A percentile compares a stretch with the other conserved stretches of the same genome.
Evolutionary conservation across 768 basidiomycete genomes (phyloP).

Genomic region (Tulasnella sp.): DNA sequence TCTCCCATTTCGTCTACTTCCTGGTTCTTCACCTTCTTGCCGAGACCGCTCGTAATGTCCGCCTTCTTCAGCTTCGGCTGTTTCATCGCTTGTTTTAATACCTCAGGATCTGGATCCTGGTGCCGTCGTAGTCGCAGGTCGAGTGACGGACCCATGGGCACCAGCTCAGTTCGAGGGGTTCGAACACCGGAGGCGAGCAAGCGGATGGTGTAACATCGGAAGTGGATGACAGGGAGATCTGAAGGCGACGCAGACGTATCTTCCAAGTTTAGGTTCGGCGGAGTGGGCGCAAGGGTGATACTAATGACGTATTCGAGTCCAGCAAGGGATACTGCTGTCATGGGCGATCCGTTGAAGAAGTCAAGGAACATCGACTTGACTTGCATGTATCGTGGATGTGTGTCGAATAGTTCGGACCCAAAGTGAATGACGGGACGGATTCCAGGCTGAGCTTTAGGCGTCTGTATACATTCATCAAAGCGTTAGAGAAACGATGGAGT

Average conservation of each 20-base stretch:
- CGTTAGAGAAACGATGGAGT: neutral
- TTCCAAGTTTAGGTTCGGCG: conserved; percentile 38
- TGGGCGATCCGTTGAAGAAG: conserved; percentile 79
- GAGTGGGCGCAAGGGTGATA: conserved; percentile 62
- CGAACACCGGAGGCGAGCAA: conserved; percentile 70
- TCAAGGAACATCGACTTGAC: conserved; percentile 86
- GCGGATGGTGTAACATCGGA: conserved; percentile 75
- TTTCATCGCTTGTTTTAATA: conserved; percentile 72
- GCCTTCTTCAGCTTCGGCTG: conserved; percentile 82
- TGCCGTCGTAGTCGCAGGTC: conserved; percentile 74
- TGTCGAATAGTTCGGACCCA: conserved; percentile 89
- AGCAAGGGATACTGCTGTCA: conserved; percentile 73
- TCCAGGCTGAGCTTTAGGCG: conserved; percentile 79
- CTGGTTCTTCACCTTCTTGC: conserved; percentile 90
- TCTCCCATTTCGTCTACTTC: conserved; percentile 99
- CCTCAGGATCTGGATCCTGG: conserved; percentile 64
- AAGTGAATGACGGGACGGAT: conserved; percentile 93
- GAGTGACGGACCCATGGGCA: conserved; percentile 85
- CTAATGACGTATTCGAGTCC: conserved; percentile 86
- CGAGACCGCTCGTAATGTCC: conserved; percentile 76
- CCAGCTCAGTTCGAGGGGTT: conserved; percentile 71
- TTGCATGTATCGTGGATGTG: conserved; percentile 85
- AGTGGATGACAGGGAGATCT: conserved; percentile 72
- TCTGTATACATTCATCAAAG: conserved; percentile 39
- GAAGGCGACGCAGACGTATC: conserved; percentile 34